Percentiles rank a stretch among this genome's conserved stretches.
These are phyloP conservation scores for Jaltomata sinuosa DNA, from an alignment of 257 asterid species.

Conservation along the genomic window DNA sequence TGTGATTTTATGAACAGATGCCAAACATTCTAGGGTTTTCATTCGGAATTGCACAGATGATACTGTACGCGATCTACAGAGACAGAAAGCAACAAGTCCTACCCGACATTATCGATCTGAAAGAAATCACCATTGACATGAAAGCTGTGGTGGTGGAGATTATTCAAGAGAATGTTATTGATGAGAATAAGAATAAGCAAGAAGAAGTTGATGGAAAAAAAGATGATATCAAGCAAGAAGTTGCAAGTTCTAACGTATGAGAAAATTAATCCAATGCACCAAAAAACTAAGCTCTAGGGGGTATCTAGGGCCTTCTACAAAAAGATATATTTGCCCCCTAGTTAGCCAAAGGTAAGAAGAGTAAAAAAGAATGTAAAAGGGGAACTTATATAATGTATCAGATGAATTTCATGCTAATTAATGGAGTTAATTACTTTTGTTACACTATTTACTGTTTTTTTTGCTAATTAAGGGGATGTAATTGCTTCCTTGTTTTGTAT, in stretches of 20 bases:
- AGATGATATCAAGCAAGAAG: not conserved
- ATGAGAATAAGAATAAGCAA: not conserved
- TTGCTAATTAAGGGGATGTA: not conserved
- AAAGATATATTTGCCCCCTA: not conserved
- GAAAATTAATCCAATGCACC: not conserved
- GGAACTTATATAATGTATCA: not conserved
- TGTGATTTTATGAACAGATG: slow-evolving; percentile 2
- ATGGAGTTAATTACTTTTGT: not conserved
- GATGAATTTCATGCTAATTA: not conserved
- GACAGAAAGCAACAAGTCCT: slow-evolving; percentile 8
- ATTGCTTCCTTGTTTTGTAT: not conserved
- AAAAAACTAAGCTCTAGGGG: not conserved
- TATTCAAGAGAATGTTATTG: not conserved
- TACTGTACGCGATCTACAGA: slow-evolving; percentile 19
- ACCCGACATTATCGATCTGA: not conserved
- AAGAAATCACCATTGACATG: not conserved
- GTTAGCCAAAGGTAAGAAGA: not conserved
- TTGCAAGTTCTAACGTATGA: not conserved
- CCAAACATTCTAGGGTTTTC: slow-evolving; percentile 27
- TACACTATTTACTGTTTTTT: not conserved
- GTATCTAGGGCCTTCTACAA: not conserved
- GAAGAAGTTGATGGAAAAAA: not conserved
- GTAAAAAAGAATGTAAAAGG: not conserved
- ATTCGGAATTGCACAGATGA: slow-evolving; percentile 26
- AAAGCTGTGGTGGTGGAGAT: not conserved